These are phyloP conservation scores for Daedalea quercina DNA, from an alignment of 768 basidiomycete species.

Conservation along the genomic window DNA sequence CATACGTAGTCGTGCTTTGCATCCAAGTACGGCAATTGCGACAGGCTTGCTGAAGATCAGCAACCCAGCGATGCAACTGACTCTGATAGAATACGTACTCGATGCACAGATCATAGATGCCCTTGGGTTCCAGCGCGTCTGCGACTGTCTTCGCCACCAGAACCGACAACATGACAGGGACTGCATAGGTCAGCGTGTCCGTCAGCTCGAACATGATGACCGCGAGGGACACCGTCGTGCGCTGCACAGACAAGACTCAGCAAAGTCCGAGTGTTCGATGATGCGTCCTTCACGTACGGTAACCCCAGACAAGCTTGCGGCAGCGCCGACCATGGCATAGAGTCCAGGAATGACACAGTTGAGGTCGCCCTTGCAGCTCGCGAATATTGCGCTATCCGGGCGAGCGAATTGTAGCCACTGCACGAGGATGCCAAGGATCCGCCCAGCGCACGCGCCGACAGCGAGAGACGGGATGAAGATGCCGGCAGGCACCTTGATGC, in stretches of 20 bases:
- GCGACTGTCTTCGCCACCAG: constrained; percentile 89
- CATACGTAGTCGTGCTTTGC: constrained; percentile 86
- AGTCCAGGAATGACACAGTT: constrained; percentile 85
- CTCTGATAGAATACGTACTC: constrained; percentile 39
- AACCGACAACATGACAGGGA: constrained; percentile 83
- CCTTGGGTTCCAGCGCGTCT: constrained; percentile 84
- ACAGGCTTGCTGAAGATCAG: constrained; percentile 37
- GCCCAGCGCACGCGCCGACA: constrained; percentile 90
- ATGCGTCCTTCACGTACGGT: constrained; percentile 44
- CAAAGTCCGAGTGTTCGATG: not conserved
- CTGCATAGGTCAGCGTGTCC: constrained; percentile 85
- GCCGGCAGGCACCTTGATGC: constrained; percentile 86
- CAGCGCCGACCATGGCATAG: constrained; percentile 96
- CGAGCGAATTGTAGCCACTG: constrained; percentile 66
- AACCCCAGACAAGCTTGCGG: constrained; percentile 91
- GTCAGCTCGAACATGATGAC: constrained; percentile 91
- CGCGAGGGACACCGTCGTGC: constrained; percentile 88
- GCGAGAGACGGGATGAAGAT: constrained; percentile 94
- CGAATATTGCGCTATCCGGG: constrained; percentile 57
- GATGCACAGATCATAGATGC: constrained; percentile 96
- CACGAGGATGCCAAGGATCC: constrained; percentile 76
- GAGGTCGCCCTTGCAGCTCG: constrained; percentile 52
- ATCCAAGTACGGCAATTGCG: constrained; percentile 89
- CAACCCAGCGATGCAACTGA: not conserved
- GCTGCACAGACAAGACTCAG: constrained; percentile 28